These are phyloP conservation scores for Sanghuangporus weigelae DNA, from an alignment of 1,284 basidiomycete species.

Conservation along the genomic window DNA sequence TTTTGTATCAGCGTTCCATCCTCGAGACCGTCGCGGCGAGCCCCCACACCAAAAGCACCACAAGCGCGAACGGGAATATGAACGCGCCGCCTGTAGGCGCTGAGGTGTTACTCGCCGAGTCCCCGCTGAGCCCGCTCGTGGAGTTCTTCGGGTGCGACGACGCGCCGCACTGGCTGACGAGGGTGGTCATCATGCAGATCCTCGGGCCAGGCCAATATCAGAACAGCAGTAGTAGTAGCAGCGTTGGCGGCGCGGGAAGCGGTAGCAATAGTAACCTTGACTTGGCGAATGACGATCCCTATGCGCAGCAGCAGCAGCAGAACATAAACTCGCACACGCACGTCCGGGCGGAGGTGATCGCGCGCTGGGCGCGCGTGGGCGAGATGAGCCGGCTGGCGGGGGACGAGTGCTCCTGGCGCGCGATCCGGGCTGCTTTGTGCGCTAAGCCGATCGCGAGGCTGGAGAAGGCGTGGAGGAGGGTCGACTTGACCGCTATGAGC, in stretches of 20 bases:
- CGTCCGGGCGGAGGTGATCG: conserved; percentile 64
- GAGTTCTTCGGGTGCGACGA: conserved; percentile 64
- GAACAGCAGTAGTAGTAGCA: conserved; percentile 2
- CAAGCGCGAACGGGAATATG: too few species aligned
- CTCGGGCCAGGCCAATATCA: conserved; percentile 49
- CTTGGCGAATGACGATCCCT: neutral
- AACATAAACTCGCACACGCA: conserved; percentile 50
- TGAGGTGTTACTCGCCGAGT: conserved; percentile 23
- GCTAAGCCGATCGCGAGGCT: conserved; percentile 67
- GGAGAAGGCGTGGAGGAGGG: conserved; percentile 72
- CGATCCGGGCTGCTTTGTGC: conserved; percentile 61
- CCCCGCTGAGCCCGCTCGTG: conserved; percentile 18
- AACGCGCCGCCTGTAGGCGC: conserved; percentile 32
- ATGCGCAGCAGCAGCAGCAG: conserved; percentile 32
- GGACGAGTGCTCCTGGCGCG: conserved; percentile 73
- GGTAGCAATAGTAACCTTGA: neutral
- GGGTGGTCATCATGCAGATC: conserved; percentile 61
- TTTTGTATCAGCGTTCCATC: conserved; percentile 46
- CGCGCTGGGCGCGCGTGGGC: conserved; percentile 63
- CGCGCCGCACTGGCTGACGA: conserved; percentile 74
- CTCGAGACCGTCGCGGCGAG: conserved; percentile 43
- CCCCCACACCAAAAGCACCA: too few species aligned
- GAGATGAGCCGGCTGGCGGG: conserved; percentile 63
- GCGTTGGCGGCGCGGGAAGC: neutral
- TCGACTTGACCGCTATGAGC: conserved; percentile 50